These are phyloP conservation scores for Dispira parvispora DNA, from an alignment of 192 early-diverging fungal species.

Conservation along the genomic window DNA sequence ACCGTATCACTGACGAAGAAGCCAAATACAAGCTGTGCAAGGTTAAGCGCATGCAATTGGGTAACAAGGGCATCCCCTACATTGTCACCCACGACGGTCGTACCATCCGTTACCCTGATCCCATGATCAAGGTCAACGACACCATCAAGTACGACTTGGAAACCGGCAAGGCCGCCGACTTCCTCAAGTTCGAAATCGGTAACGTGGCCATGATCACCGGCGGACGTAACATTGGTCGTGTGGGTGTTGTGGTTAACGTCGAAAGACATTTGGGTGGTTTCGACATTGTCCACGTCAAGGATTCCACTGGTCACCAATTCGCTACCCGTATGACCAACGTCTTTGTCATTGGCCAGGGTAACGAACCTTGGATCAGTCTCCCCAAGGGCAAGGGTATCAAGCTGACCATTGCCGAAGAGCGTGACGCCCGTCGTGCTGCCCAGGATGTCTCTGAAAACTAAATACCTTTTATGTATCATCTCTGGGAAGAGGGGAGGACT, in stretches of 20 bases:
- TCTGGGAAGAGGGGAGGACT: too few species aligned
- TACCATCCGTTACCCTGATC: constrained; percentile 99
- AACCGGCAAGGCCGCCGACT: constrained; percentile 79
- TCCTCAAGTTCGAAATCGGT: constrained; percentile 95
- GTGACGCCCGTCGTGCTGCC: constrained; percentile 70
- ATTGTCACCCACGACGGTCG: constrained; percentile 98
- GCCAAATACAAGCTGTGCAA: constrained; percentile 99
- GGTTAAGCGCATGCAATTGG: constrained; percentile 89
- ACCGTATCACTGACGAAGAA: constrained; percentile 96
- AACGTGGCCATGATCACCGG: constrained; percentile 96
- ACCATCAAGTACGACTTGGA: constrained; percentile 94
- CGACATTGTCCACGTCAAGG: constrained; percentile 99
- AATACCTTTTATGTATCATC: too few species aligned
- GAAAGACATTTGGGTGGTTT: constrained; percentile 96
- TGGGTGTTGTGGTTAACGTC: constrained; percentile 90
- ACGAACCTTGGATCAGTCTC: constrained; percentile 89
- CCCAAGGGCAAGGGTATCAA: constrained; percentile 99
- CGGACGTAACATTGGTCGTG: constrained; percentile 96
- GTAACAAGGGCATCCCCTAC: constrained; percentile 90
- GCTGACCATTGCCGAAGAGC: constrained; percentile 98
- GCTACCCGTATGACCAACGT: constrained; percentile 98
- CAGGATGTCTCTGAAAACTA: background rate
- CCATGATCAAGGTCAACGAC: constrained; percentile 98
- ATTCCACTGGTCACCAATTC: constrained; percentile 83
- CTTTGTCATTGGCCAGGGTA: constrained; percentile 63